A percentile compares a stretch with the other conserved stretches of the same genome.
These are phyloP conservation scores for Lentinula edodes DNA, from an alignment of 768 basidiomycete species.

Conservation along the genomic window DNA sequence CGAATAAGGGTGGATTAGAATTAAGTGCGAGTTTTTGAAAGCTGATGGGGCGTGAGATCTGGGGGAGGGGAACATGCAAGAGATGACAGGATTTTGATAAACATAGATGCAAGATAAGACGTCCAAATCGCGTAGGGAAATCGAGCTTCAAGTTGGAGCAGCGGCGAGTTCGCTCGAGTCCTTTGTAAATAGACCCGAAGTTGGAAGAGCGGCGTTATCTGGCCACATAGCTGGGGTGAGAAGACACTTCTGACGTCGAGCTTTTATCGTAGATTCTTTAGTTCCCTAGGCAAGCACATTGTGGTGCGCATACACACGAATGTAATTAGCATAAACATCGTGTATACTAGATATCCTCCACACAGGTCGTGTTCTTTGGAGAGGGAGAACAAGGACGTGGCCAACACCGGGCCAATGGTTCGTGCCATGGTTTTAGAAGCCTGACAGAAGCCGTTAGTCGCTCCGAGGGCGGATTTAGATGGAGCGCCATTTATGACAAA, in stretches of 20 bases:
- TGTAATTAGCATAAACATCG: background rate
- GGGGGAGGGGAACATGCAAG: background rate
- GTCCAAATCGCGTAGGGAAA: too few relatives aligned
- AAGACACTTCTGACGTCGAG: background rate
- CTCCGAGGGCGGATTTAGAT: constrained; percentile 35
- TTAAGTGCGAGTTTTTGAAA: background rate
- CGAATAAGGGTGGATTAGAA: background rate
- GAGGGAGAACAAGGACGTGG: constrained; percentile 53
- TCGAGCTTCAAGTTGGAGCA: background rate
- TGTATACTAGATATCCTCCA: constrained; percentile 25
- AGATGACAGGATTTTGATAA: too few relatives aligned
- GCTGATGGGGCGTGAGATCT: background rate
- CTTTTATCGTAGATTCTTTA: background rate
- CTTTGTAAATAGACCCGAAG: background rate
- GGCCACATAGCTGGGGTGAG: background rate
- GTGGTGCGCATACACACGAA: background rate
- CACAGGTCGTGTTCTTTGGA: constrained; percentile 38
- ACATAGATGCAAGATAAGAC: too few relatives aligned
- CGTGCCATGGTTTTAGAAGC: constrained; percentile 42
- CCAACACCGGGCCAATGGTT: constrained; percentile 45
- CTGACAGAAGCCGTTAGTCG: constrained; percentile 52
- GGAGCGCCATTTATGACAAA: constrained; percentile 38
- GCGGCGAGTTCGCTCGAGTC: background rate
- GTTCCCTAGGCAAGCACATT: background rate
- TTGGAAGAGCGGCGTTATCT: background rate